These are phyloP conservation scores for Geranium incanum DNA, from an alignment of 441 rosid species.

Conservation along the genomic window DNA sequence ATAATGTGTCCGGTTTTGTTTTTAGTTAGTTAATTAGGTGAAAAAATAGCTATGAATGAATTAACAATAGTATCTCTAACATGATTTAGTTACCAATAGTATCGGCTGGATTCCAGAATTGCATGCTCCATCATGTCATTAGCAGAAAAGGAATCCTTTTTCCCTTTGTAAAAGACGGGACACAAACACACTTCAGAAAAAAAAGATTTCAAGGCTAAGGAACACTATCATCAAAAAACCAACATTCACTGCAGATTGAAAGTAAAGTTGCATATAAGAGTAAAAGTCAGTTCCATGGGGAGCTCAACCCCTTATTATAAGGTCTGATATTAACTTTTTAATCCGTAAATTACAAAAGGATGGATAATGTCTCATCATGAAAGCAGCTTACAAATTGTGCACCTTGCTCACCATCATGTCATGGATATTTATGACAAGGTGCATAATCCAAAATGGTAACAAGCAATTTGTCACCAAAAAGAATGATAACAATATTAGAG, in stretches of 20 bases:
- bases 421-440: slow-evolving; percentile 79
- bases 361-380: slow-evolving; percentile 11
- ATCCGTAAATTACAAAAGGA: neutral
- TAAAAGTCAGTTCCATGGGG: too few relatives aligned
- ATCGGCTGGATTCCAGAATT: slow-evolving; percentile 38
- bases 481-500: neutral
- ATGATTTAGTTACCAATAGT: slow-evolving; percentile 19
- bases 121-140: slow-evolving; percentile 41
- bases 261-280: too few relatives aligned
- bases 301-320: too few relatives aligned
- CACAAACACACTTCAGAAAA: slow-evolving; percentile 17
- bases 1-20: too few relatives aligned
- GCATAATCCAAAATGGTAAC: slow-evolving; percentile 20
- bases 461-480: neutral
- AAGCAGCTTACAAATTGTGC: slow-evolving; percentile 70
- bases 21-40: too few relatives aligned
- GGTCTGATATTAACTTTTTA: too few relatives aligned
- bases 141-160: slow-evolving; percentile 45
- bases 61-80: slow-evolving; percentile 8
- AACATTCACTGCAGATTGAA: neutral
- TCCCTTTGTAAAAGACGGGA: slow-evolving; percentile 45
- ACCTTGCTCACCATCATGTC: slow-evolving; percentile 86
- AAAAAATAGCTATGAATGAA: too few relatives aligned
- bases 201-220: neutral
- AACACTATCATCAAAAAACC: neutral